A percentile compares a stretch with the other conserved stretches of the same genome.
These are phyloP conservation scores for Lolium multiflorum DNA, from an alignment of 176 grass and related monocot genomes.

Conservation along the genomic window DNA sequence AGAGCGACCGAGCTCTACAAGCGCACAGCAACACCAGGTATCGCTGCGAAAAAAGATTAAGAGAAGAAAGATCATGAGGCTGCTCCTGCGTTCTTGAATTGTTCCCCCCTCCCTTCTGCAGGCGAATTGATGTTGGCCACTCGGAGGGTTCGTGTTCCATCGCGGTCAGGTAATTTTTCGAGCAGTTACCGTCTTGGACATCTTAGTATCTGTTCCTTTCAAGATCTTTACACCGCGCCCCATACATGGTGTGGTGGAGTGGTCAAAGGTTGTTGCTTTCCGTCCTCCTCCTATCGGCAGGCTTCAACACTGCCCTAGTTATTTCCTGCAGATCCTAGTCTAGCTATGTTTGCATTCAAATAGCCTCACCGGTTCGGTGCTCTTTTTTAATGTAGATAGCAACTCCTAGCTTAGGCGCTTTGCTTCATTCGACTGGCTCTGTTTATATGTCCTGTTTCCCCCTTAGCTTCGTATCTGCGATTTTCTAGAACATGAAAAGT, in stretches of 20 bases:
- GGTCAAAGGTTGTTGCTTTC: slow-evolving; percentile 77
- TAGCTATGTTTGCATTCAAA: slow-evolving; percentile 61
- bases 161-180: slow-evolving; percentile 57
- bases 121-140: slow-evolving; percentile 34
- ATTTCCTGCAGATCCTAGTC: slow-evolving; percentile 53
- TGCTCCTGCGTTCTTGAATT: slow-evolving; percentile 28
- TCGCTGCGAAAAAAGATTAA: not conserved
- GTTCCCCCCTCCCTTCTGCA: not conserved
- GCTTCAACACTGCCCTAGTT: slow-evolving; percentile 56
- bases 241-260: slow-evolving; percentile 40
- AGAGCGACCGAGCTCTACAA: slow-evolving; percentile 18
- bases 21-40: slow-evolving; percentile 40
- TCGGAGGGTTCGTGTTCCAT: slow-evolving; percentile 35
- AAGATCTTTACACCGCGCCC: slow-evolving; percentile 58
- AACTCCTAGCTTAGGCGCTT: slow-evolving; percentile 20
- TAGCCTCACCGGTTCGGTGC: slow-evolving; percentile 32
- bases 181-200: slow-evolving; percentile 41
- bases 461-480: slow-evolving; percentile 23
- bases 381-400: slow-evolving; percentile 21
- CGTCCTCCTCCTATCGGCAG: slow-evolving; percentile 48
- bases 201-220: slow-evolving; percentile 54
- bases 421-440: slow-evolving; percentile 9
- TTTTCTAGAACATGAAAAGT: slow-evolving; percentile 29
- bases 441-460: slow-evolving; percentile 26
- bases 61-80: slow-evolving; percentile 14